Conservation (phyloP, 805 yeast species). For the Spathaspora sp. region DNA sequence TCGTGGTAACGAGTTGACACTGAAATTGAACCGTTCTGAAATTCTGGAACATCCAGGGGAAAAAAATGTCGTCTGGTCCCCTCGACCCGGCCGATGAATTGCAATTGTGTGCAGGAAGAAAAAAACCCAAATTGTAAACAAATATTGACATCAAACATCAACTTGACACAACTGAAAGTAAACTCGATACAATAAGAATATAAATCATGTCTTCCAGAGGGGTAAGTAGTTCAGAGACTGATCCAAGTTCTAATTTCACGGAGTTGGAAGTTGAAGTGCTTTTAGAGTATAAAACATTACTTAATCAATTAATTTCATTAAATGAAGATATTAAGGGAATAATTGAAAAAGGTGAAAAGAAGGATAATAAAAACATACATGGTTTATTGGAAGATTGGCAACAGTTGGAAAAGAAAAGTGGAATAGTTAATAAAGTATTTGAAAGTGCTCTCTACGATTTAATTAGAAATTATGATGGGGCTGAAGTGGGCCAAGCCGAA, state of each 20-base stretch:
- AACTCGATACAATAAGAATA: not conserved
- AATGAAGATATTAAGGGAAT: not conserved
- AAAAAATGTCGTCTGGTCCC: not conserved
- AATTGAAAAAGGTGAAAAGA: not conserved
- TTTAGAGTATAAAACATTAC: conserved; percentile 4
- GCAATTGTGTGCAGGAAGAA: not conserved
- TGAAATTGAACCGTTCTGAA: not conserved
- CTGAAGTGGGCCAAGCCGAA: not conserved
- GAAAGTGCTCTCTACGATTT: conserved; percentile 60
- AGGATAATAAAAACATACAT: not conserved
- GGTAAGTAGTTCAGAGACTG: not conserved
- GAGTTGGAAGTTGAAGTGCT: conserved; percentile 1
- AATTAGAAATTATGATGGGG: not conserved
- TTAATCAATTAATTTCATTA: conserved; percentile 1
- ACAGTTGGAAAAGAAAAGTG: conserved; percentile 58
- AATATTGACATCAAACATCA: not conserved
- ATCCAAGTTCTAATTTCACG: not conserved
- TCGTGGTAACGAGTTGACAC: not conserved
- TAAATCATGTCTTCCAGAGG: not conserved
- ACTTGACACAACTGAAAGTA: too few species aligned
- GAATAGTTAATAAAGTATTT: conserved; percentile 61
- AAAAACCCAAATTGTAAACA: not conserved
- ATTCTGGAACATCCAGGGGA: not conserved
- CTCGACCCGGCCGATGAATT: not conserved
- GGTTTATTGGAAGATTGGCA: conserved; percentile 46